These are phyloP conservation scores for Cladorrhinum sp. DNA, from an alignment of 2,329 filamentous ascomycete genomes.

Conservation along the genomic window DNA sequence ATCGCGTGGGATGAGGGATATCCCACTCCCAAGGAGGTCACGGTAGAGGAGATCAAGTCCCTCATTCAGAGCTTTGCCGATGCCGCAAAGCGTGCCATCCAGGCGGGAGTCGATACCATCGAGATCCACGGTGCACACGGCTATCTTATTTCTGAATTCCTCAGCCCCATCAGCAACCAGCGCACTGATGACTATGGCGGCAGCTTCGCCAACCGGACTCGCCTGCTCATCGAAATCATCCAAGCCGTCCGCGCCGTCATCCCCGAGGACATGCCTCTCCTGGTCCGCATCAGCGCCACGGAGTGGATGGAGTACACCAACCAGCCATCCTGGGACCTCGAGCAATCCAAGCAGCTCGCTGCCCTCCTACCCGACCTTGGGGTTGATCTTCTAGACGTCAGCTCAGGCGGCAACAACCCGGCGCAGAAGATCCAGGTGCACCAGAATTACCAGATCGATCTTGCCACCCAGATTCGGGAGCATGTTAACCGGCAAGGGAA, in stretches of 20 bases:
- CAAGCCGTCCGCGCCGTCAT: slow-evolving; percentile 50
- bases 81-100: slow-evolving; percentile 57
- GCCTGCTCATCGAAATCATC: slow-evolving; percentile 56
- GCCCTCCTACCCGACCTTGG: slow-evolving; percentile 68
- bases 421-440: slow-evolving; percentile 58
- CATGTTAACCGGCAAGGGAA: slow-evolving; percentile 51
- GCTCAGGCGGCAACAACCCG: slow-evolving; percentile 67
- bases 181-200: slow-evolving; percentile 66
- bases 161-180: slow-evolving; percentile 57
- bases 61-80: slow-evolving; percentile 62
- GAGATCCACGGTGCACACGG: slow-evolving; percentile 66
- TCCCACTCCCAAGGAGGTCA: slow-evolving; percentile 65
- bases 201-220: slow-evolving; percentile 62
- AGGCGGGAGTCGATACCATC: slow-evolving; percentile 72
- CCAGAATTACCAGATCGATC: slow-evolving; percentile 70
- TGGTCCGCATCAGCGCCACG: slow-evolving; percentile 59
- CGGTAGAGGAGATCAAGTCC: slow-evolving; percentile 61
- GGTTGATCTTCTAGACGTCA: slow-evolving; percentile 81
- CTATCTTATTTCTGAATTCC: slow-evolving; percentile 65
- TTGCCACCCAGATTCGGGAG: slow-evolving; percentile 69
- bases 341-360: slow-evolving; percentile 65
- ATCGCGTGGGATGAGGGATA: slow-evolving; percentile 60
- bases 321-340: slow-evolving; percentile 62
- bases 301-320: slow-evolving; percentile 57
- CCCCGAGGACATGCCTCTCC: slow-evolving; percentile 53